A percentile compares a stretch with the other conserved stretches of the same genome.
Conservation (phyloP, 2,329 filamentous ascomycete species). For the Colletotrichum sp. region DNA sequence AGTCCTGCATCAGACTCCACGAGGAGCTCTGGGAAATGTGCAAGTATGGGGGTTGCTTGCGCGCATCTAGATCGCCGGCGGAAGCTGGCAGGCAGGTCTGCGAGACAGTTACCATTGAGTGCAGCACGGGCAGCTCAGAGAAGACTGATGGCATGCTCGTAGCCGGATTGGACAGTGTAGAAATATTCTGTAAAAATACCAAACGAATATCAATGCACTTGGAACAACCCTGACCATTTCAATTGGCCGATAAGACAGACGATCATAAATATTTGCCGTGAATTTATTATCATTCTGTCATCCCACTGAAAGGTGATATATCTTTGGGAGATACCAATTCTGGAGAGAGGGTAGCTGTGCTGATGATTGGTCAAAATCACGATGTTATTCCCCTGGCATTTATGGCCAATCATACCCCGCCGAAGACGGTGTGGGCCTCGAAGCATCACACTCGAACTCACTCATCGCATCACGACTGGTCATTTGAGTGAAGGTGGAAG, state of each 20-base stretch:
- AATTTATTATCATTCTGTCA: not conserved
- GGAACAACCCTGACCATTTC: accelerated
- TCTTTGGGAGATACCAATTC: not conserved
- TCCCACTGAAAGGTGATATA: not conserved
- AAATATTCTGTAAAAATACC: not conserved
- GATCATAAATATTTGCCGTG: not conserved
- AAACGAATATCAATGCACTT: not conserved
- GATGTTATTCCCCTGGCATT: not conserved
- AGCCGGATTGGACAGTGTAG: not conserved
- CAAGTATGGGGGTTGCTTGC: accelerated
- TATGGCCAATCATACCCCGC: constrained; percentile 3
- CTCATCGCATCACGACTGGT: not conserved
- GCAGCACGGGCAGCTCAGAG: not conserved
- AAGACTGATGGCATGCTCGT: not conserved
- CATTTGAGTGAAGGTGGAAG: not conserved
- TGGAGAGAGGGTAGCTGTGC: not conserved
- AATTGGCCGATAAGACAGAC: not conserved
- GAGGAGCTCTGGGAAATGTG: not conserved
- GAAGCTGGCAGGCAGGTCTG: not conserved
- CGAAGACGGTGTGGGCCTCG: not conserved
- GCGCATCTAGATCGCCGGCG: not conserved
- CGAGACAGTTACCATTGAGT: not conserved
- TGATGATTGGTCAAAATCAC: not conserved
- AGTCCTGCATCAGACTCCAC: accelerated
- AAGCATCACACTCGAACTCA: constrained; percentile 5